Evolutionary conservation across 768 basidiomycete species (phyloP), one percentile per base, ranked within the genome.

Genomic region (Dendrothele bispora): DNA sequence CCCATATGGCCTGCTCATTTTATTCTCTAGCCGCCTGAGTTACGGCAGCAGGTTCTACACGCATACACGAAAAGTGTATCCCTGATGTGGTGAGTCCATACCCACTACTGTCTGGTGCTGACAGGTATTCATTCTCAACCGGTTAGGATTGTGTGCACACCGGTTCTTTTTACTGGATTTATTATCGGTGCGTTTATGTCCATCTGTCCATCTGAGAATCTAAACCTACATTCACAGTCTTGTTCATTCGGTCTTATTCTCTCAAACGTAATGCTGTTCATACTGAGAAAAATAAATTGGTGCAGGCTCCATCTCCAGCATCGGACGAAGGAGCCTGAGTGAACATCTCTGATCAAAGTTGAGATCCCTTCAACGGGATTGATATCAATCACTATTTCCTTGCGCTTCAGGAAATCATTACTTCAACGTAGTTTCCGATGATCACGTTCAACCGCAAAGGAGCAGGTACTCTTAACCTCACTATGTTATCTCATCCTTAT

Each of bases 201-300:
- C 30, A 10, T 32, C n/a, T 10, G n/a, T 32, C 10, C n/a, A n/a
- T 10, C 30, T 32, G 10, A n/a, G 10, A 10, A n/a, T n/a, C 10
- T 32, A 10, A 32, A 32, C 10, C 30, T 32, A n/a, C 10, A n/a
- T n/a, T 32, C n/a, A 32, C 53, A 66, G 66, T 67, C 6, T 30
- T 73, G 10, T 64, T 71, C 52, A 40, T 77, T 37, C 67, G 70
- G 21, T 65, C 62, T n/a, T 75, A 77, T 57, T 61, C 70, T n/a
- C 55, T 76, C 15, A 58, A 69, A 25, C 69, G 73, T 1, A 58
- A 51, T 28, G 52, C 57, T 22, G 61, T 65, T 11, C 53, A 43
- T 6, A n/a, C n/a, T n/a, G n/a, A n/a, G n/a, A n/a, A n/a, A n/a
- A n/a, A n/a, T n/a, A n/a, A n/a, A n/a, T n/a, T n/a, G n/a, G n/a